Base-by-base conservation (phyloP, 2,329 filamentous ascomycete species). In the Malbranchea zuffiana region DNA sequence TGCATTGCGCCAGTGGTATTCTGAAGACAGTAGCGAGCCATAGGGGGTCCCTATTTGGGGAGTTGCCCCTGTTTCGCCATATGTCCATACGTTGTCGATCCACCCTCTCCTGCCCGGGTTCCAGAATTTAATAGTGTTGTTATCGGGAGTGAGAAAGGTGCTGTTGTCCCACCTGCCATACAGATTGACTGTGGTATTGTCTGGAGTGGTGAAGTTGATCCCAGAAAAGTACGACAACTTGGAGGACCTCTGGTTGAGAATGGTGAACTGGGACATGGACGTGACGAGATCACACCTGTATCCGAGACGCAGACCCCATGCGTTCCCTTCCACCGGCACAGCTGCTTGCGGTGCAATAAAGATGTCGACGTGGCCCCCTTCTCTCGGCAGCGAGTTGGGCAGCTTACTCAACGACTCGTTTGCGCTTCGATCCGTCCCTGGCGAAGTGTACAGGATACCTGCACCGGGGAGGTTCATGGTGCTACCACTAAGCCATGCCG, bases 231-330 rank as follows among this genome's bases (percentile, higher is more conserved):
- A 16, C 7, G 8, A 30, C 8, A 30, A 13, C 7, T 30, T 13
- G 7, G 27, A 30, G 13, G 13, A 30, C 13, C 27, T 30, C 23
- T 25, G n/a, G n/a, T n/a, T n/a, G 13, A 44, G 40, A 24, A 44
- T 40, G 13, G 35, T 42, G 17, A 44, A 42, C 15, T 44, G 28
- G 16, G 35, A 39, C n/a, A 17, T 28, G 10, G 40, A 36, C 11
- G 33, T 21, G 10, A 42, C 42, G 11, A 42, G 17, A 7, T 29
- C 24, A 20, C 42, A 44, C 17, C 31, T 39, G 29, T 42, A 44
- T 10, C 32, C 27, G 3, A 44, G 19, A n/a, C 31, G 35, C 16
- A 44, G 28, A 11, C 42, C 42, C 42, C 42, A 44, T 7, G 36
- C 28, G 10, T 25, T 32, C 5, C 42, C 42, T n/a, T n/a, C n/a